Base-by-base conservation (phyloP, 305 asterid genomes). In the Ajuga reptans region DNA sequence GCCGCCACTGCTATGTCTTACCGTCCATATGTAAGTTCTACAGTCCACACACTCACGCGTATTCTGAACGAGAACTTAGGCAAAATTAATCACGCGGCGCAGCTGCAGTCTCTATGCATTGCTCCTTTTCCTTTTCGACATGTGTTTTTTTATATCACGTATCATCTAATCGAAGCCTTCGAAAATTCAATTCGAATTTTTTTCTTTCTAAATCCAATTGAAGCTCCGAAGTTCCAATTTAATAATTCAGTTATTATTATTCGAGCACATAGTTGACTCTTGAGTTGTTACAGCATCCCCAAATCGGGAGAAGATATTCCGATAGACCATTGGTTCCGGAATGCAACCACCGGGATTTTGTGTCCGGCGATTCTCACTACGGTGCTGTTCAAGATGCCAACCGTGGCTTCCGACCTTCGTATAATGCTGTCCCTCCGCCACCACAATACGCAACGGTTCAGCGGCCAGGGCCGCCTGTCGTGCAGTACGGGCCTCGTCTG, bases 361-460 rank as follows among this genome's bases (percentile, higher is more conserved):
- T 80, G 18, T 54, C 85, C 67, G 88, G 95, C n/a, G 89, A 84
- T 65, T 82, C 85, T 9, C 91, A 87, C 70, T 79, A 75, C 81
- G 63, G 59, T 54, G 81, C 89, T 11, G 87, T 82, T 34, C 82
- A 69, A 55, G 80, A 74, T 59, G 72, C 85, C 77, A 83, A 83
- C 75, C 80, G 82, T 53, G 82, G 89, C 67, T 75, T 81, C 75
- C 77, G 84, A 8, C 85, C 74, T 12, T 73, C 43, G 62, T 81
- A 79, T 54, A 69, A 70, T 69, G 70, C 84, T 17, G 80, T 75
- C 42, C 83, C 84, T 70, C 85, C 82, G 27, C 86, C 89, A 8
- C 72, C 78, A 3, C 85, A 78, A 5, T 72, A 43, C 72, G 61
- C 9, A 29, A 4, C 70, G 50, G 78, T 60, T 39, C 45, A 39